These are phyloP conservation scores for Suhomyces emberorum DNA, from an alignment of 805 yeast species.

Conservation along the genomic window DNA sequence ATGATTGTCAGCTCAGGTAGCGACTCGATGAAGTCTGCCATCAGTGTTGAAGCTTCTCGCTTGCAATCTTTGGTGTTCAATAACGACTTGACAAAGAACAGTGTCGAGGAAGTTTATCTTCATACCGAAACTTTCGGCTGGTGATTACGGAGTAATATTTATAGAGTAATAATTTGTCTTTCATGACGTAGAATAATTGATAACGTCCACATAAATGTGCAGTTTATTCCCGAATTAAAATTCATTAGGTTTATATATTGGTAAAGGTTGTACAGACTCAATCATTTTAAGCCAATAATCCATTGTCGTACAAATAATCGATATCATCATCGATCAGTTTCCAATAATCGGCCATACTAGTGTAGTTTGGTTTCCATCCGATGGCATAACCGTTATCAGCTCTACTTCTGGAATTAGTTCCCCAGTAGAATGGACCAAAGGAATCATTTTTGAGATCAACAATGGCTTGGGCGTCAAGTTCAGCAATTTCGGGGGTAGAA, in stretches of 20 bases:
- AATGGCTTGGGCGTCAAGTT: slow-evolving; percentile 14
- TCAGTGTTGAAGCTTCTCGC: slow-evolving; percentile 38
- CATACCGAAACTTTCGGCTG: slow-evolving; percentile 54
- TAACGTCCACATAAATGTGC: too few relatives aligned
- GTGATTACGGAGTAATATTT: too few relatives aligned
- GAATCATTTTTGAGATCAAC: slow-evolving; percentile 9
- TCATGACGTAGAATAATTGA: too few relatives aligned
- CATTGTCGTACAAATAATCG: slow-evolving; percentile 9
- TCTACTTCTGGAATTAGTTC: slow-evolving; percentile 24
- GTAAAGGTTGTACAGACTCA: too few relatives aligned
- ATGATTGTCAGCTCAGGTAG: slow-evolving; percentile 48
- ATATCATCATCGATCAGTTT: slow-evolving; percentile 16
- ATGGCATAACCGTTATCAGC: slow-evolving; percentile 22
- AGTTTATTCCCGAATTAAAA: too few relatives aligned
- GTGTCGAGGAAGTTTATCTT: slow-evolving; percentile 44
- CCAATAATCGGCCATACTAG: slow-evolving; percentile 14
- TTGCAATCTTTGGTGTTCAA: slow-evolving; percentile 35
- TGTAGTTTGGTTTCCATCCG: slow-evolving; percentile 26
- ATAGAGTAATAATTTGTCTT: too few relatives aligned
- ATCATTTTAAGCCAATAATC: neutral
- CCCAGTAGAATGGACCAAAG: slow-evolving; percentile 22
- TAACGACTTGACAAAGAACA: slow-evolving; percentile 18
- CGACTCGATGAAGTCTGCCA: slow-evolving; percentile 33
- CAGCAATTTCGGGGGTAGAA: slow-evolving; percentile 13
- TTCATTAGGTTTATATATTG: too few relatives aligned